Base-by-base conservation (phyloP, 768 basidiomycete species). In the Auricularia sp. region DNA sequence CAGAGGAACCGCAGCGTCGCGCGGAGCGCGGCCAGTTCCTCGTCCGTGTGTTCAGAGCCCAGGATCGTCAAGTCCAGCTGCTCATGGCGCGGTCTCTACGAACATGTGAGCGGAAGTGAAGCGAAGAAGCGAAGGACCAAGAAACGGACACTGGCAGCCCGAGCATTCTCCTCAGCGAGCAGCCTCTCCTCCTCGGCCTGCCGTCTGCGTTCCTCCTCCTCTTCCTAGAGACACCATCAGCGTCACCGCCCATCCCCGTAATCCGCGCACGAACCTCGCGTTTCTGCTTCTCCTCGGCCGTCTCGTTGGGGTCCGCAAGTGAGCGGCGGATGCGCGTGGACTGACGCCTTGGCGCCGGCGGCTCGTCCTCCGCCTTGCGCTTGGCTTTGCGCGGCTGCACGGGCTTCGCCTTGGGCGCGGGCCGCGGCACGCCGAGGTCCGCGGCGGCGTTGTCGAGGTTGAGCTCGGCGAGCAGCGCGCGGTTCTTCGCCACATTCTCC, bases 401-500 rank as follows among this genome's bases (percentile, higher is more conserved):
- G 1, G 89, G 87, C 65, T 88, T 89, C 3, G 82, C 82, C 66
- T 77, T 79, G 7, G 74, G 65, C 35, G 74, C 80, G 65, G 67
- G 74, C 64, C 73, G 83, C 10, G 79, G 72, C 10, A 84, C 70
- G 21, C 80, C 79, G 7, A 89, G 77, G 16, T 76, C 72, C 4
- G 77, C 74, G 43, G 80, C 79, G 1, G 83, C 84, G 68, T 82
- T 82, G 69, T 83, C 81, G 36, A 90, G 78, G 18, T 88, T 84
- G 18, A 93, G 81, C 70, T 90, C 75, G 67, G 88, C 85, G 43
- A 93, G 78, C 8, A 92, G 77, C 3, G 84, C 86, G 53, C 83
- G 85, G 71, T 93, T 93, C 61, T 88, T 82, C 12, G 88, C 90
- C 56, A 93, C 91, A 69, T 91, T 93, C 8, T 84, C 86, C 71